A percentile compares a stretch with the other conserved stretches of the same genome.
Conservation (phyloP, 2,329 filamentous ascomycete genomes). For the Colletotrichum limetticola region DNA sequence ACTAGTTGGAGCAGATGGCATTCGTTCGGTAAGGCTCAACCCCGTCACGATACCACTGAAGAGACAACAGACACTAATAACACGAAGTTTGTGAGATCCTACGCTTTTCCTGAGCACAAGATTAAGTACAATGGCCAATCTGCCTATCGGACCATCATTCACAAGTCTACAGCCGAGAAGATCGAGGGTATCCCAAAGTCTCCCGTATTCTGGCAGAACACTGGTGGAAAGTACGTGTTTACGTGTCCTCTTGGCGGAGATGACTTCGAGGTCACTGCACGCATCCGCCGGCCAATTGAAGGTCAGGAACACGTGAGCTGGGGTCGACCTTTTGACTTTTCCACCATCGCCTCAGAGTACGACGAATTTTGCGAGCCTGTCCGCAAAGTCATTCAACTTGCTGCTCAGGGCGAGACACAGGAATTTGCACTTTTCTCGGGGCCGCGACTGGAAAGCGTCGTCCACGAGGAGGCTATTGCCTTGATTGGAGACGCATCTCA, state of each 20-base stretch:
- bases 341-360: constrained; percentile 38
- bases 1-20: constrained; percentile 63
- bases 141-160: constrained; percentile 46
- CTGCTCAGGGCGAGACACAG: constrained; percentile 40
- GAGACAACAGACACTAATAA: no score
- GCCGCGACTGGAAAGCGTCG: constrained; percentile 41
- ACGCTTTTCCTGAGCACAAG: constrained; percentile 52
- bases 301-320: constrained; percentile 44
- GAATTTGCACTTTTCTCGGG: constrained; percentile 45
- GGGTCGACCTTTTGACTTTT: constrained; percentile 40
- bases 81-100: constrained; percentile 50
- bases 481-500: constrained; percentile 67
- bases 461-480: constrained; percentile 46
- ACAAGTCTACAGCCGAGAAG: constrained; percentile 38
- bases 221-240: constrained; percentile 44
- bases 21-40: constrained; percentile 53
- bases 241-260: constrained; percentile 46
- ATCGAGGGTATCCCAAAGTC: constrained; percentile 44
- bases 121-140: constrained; percentile 55
- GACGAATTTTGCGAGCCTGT: constrained; percentile 45
- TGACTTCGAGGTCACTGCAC: constrained; percentile 47
- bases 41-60: no score
- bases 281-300: constrained; percentile 38
- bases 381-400: constrained; percentile 42
- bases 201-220: constrained; percentile 46